Conservation (phyloP, 495 filamentous ascomycete genomes). For the Lasiosphaeris hirsuta region DNA sequence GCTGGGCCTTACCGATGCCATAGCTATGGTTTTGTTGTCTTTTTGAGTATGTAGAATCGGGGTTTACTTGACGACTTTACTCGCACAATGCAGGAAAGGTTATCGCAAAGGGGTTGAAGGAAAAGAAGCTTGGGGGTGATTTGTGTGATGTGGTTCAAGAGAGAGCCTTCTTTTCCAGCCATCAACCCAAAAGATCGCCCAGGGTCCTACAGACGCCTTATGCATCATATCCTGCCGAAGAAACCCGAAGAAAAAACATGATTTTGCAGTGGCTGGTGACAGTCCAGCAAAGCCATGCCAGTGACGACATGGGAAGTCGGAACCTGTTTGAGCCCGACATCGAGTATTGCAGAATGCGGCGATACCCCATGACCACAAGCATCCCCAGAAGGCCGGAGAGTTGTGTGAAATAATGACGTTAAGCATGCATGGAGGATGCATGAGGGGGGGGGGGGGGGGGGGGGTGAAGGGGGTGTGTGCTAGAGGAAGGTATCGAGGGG, state of each 20-base stretch:
- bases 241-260: constrained; percentile 18
- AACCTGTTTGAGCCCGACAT: constrained; percentile 1
- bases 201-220: constrained; percentile 20
- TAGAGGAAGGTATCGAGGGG: constrained; percentile 6
- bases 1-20: constrained; percentile 26
- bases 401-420: constrained; percentile 22
- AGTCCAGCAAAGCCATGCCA: background rate
- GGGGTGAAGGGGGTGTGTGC: no score
- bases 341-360: constrained; percentile 4
- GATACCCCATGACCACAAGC: background rate
- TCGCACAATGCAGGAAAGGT: background rate
- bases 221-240: constrained; percentile 18
- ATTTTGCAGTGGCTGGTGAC: background rate
- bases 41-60: background rate
- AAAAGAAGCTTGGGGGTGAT: background rate
- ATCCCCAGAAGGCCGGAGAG: background rate
- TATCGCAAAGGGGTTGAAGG: constrained; percentile 16
- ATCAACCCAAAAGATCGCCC: background rate
- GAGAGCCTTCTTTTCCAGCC: background rate
- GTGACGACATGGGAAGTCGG: constrained; percentile 27
- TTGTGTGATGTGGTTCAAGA: constrained; percentile 20
- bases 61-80: background rate
- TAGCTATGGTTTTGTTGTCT: constrained; percentile 9
- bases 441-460: background rate
- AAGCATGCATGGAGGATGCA: background rate